Evolutionary conservation across 306 rosid genomes (phyloP).

Genomic region (Fragaria iinumae): DNA sequence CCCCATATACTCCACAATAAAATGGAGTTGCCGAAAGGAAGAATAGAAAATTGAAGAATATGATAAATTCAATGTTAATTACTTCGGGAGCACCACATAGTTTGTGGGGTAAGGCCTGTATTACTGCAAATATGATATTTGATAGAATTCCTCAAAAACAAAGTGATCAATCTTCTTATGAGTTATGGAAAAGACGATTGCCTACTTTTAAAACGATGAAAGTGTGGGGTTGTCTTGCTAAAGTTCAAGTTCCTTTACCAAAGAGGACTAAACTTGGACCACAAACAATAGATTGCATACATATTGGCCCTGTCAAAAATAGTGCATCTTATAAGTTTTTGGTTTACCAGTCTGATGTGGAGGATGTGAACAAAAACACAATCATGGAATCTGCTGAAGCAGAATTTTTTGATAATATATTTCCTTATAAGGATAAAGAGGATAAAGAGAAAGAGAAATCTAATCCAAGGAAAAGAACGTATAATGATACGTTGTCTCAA

Average conservation of each 20-base stretch:
- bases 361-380: neutral
- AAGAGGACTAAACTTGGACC: neutral
- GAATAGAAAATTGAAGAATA: neutral
- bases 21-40: neutral
- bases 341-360: neutral
- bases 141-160: neutral
- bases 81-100: neutral
- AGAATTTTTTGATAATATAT: neutral
- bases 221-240: constrained; percentile 3
- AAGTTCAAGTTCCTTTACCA: neutral
- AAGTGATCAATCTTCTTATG: neutral
- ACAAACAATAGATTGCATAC: neutral
- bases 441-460: too few relatives aligned
- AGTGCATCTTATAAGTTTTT: neutral
- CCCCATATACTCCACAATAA: neutral
- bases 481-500: neutral
- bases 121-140: neutral
- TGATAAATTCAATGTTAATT: neutral
- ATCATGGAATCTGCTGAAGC: neutral
- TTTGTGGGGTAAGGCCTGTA: neutral
- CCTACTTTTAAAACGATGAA: neutral
- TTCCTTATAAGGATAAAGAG: neutral
- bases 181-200: neutral
- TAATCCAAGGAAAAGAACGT: too few relatives aligned
- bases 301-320: neutral